Base-by-base conservation (phyloP, 2,329 filamentous ascomycete species). In the Venturia pyrina region DNA sequence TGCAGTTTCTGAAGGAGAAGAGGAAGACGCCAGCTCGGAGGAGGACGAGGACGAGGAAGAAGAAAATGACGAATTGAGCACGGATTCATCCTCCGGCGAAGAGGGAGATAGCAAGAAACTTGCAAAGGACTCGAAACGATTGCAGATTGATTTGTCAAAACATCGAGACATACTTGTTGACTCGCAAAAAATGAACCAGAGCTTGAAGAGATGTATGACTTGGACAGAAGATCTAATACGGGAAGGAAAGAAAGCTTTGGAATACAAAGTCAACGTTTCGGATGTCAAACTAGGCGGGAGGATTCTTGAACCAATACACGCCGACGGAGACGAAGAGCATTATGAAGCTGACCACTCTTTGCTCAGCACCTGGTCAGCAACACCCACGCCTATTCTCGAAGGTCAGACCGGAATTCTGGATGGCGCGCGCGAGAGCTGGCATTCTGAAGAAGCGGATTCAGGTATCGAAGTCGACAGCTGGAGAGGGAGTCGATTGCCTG, bases 121-220 rank as follows among this genome's bases (percentile, higher is more conserved):
- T n/a, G 83, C 85, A 62, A 84, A 85, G 64, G 93, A 98, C 69
- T 91, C 96, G 74, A 88, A 88, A 70, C 86, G 91, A 40, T 81
- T 98, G n/a, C 85, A 89, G 70, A 82, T 92, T 5, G 95, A 99
- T 75, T 82, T 99, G 0, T 84, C 87, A 3, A 93, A 93, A 73
- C 95, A 99, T 74, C 90, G 92, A 70, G 89, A 96, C 72, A 81
- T 98, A 1, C 84, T 99, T 10, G 81, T 92, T 48, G 93, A 96
- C 74, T 95, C 89, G 70, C 92, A 97, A 73, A 96, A 92, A 78
- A 92, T 98, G 81, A 98, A 97, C 73, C 90, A 96, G 75, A 96
- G 90, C 74, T 83, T 99, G 59, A 96, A 91, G 75, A 85, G 91
- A 61, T 99, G 95, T 75, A 82, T 97, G 43, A 87, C 87, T 69